Evolutionary conservation across 768 basidiomycete genomes (phyloP).

Genomic region (Phaeotremella skinneri): DNA sequence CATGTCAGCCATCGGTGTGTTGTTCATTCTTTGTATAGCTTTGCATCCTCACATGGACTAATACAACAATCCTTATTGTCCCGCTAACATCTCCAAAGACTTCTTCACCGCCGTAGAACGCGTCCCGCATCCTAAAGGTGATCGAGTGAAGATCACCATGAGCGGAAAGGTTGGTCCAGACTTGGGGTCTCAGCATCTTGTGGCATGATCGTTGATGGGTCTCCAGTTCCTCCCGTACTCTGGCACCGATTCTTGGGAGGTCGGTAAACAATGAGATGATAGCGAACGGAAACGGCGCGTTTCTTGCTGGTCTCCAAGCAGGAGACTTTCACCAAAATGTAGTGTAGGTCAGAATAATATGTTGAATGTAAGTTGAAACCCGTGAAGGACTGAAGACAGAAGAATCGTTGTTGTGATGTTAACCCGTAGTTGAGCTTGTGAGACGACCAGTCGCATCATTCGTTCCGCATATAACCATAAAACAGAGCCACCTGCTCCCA

Average conservation of each 20-base stretch:
- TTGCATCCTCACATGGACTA: background rate
- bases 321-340: too few relatives aligned
- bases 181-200: background rate
- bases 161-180: slow-evolving; percentile 39
- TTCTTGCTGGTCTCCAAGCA: too few relatives aligned
- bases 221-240: slow-evolving; percentile 38
- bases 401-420: too few relatives aligned
- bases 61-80: background rate
- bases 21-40: slow-evolving; percentile 1
- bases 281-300: background rate
- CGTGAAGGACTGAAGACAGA: too few relatives aligned
- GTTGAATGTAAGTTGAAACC: too few relatives aligned
- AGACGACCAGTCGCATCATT: too few relatives aligned
- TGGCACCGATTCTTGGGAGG: slow-evolving; percentile 22
- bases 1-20: slow-evolving; percentile 45
- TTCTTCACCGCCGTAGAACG: slow-evolving; percentile 41
- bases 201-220: background rate
- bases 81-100: slow-evolving; percentile 11
- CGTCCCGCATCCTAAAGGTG: slow-evolving; percentile 45
- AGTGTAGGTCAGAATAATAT: too few relatives aligned
- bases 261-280: slow-evolving; percentile 5
- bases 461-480: too few relatives aligned
- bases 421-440: too few relatives aligned
- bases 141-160: slow-evolving; percentile 47
- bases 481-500: too few relatives aligned